Percentiles rank a stretch among this genome's conserved stretches.
Conservation (phyloP, 371 early-diverging fungal genomes). For the Zopfochytrium polystomum region DNA sequence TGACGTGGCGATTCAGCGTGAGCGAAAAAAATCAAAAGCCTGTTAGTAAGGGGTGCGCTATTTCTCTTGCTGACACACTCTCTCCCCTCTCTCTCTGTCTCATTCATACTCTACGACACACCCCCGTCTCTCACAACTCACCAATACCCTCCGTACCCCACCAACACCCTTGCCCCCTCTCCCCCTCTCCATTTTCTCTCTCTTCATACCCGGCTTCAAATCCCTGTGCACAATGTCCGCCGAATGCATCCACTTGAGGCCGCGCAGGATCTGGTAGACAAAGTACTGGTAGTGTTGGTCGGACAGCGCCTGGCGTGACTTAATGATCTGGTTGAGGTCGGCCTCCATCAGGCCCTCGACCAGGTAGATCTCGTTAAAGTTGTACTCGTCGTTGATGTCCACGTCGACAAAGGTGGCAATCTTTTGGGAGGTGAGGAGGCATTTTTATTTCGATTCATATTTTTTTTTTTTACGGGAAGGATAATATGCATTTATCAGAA, state of each 20-base stretch:
- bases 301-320: conserved; percentile 43
- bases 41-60: too few species aligned
- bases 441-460: neutral
- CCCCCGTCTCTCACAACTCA: too few species aligned
- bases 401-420: conserved; percentile 37
- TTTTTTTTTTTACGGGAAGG: too few species aligned
- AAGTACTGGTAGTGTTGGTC: conserved; percentile 58
- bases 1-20: neutral
- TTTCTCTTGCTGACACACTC: too few species aligned
- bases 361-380: conserved; percentile 43
- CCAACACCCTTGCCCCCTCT: neutral
- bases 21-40: neutral
- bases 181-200: neutral
- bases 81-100: too few species aligned
- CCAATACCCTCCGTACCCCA: too few species aligned
- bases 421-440: conserved; percentile 11
- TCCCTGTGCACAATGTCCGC: conserved; percentile 65
- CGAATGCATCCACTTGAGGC: conserved; percentile 62
- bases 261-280: conserved; percentile 60
- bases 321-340: conserved; percentile 53
- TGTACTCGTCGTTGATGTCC: conserved; percentile 36
- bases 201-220: conserved; percentile 58
- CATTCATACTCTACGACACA: too few species aligned
- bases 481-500: neutral
- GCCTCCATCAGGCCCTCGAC: conserved; percentile 57